Base-by-base conservation (phyloP, 1,139 yeast genomes). In the Nakaseomyces kungkrabaensis region DNA sequence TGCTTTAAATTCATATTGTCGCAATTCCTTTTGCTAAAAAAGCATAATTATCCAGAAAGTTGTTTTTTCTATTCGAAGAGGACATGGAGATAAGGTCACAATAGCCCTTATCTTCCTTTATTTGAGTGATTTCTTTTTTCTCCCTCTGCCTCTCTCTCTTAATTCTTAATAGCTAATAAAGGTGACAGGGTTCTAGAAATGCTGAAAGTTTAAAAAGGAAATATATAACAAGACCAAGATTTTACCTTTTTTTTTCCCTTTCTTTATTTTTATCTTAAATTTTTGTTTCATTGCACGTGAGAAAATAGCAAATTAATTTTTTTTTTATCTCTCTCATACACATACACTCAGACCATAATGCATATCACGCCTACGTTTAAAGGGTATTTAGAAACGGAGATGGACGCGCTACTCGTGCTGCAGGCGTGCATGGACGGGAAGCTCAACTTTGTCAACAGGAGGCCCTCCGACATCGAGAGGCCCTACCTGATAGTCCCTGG, bases 401-500 rank as follows among this genome's bases (percentile, higher is more conserved):
- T 79, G 56, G 97, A 89, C 64, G 96, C 96, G 1, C 70, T 89
- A 46, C 66, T 87, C 5, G 75, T 89, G n/a, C 78, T 89, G 50
- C 96, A 89, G 61, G 89, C 87, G 22, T 81, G 84, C 5, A 65
- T 87, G 37, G 77, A 80, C 50, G 80, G 82, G 37, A 74, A 73
- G 49, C 68, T 89, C 26, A 76, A 75, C 10, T 73, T 82, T n/a
- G 86, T 86, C 2, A 77, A 82, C 6, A 75, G 95, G 51, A 74
- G 97, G 50, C 96, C 96, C 0, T 86, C 81, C 54, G 96, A 87
- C 61, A 71, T 81, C 34, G 97, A 89, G 66, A 72, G 96, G 48
- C 66, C 74, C 1, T 69, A 71, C 8, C 70, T 87, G 47, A 87
- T 89, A 42, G 72, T 74, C 51, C 81, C 89, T 10, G 97, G 97